A percentile compares a stretch with the other conserved stretches of the same genome.
Evolutionary conservation across 2,329 filamentous ascomycete genomes (phyloP).

Genomic region (Trichophyton benhamiae): DNA sequence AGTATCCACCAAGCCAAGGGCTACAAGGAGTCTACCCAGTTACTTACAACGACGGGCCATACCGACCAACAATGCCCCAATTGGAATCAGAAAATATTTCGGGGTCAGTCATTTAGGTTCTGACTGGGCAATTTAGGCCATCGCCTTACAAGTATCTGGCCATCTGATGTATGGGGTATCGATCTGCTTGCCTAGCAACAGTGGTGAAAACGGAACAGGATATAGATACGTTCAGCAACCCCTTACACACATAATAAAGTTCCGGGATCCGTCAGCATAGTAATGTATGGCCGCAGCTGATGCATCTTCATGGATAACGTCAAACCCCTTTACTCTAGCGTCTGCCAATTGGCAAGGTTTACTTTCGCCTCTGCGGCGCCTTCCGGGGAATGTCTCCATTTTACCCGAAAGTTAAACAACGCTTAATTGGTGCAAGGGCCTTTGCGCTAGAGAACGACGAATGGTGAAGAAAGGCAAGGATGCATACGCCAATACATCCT

Average conservation of each 20-base stretch:
- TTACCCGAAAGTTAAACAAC: background rate
- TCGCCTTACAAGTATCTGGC: background rate
- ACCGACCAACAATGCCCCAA: background rate
- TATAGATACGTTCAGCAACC: background rate
- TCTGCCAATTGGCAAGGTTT: background rate
- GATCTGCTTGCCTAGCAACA: background rate
- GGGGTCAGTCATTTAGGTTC: background rate
- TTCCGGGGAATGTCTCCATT: background rate
- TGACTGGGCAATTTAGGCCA: background rate
- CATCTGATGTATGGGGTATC: background rate
- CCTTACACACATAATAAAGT: background rate
- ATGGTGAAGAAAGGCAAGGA: background rate
- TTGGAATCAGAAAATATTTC: background rate
- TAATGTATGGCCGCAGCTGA: background rate
- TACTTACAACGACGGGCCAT: background rate
- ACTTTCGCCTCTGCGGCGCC: slow-evolving; percentile 1
- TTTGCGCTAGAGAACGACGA: background rate
- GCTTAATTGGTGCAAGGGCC: background rate
- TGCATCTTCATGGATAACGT: background rate
- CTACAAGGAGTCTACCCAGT: background rate
- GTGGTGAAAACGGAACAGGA: background rate
- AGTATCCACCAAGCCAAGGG: background rate
- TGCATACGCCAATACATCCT: background rate
- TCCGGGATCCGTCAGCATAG: background rate
- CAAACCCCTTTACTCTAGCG: background rate